These are phyloP conservation scores for Furcasterigmium furcatum DNA, from an alignment of 2,329 filamentous ascomycete genomes.

Conservation along the genomic window DNA sequence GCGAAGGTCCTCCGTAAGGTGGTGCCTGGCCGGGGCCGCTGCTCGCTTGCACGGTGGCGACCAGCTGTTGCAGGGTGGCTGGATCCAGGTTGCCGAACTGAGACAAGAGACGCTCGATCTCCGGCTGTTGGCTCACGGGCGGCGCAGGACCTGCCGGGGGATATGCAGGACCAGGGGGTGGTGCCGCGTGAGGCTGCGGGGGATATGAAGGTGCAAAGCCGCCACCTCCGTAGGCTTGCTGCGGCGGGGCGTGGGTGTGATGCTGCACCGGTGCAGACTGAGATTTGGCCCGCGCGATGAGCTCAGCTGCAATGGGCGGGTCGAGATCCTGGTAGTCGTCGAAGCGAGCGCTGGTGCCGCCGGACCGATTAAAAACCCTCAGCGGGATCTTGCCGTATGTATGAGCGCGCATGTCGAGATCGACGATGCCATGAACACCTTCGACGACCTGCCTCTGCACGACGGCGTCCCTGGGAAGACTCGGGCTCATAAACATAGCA, in stretches of 20 bases:
- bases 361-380: constrained; percentile 80
- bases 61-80: constrained; percentile 65
- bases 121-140: constrained; percentile 32
- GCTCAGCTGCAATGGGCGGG: constrained; percentile 72
- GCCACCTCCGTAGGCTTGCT: constrained; percentile 11
- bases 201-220: constrained; percentile 15
- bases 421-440: constrained; percentile 81
- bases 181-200: constrained; percentile 8
- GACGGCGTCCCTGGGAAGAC: constrained; percentile 66
- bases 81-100: constrained; percentile 57
- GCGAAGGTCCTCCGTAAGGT: no score
- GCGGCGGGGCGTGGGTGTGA: constrained; percentile 2
- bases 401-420: constrained; percentile 70
- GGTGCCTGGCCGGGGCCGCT: constrained; percentile 10
- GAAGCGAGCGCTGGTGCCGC: constrained; percentile 71
- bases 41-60: constrained; percentile 51
- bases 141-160: constrained; percentile 18
- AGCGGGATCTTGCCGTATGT: constrained; percentile 71
- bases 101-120: constrained; percentile 63
- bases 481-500: constrained; percentile 74
- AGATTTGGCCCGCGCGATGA: constrained; percentile 70
- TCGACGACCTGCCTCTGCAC: constrained; percentile 83
- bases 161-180: constrained; percentile 12
- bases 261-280: constrained; percentile 12
- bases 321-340: constrained; percentile 86